Conservation (phyloP, 139 green algal species). For the Asterochloris erici region DNA sequence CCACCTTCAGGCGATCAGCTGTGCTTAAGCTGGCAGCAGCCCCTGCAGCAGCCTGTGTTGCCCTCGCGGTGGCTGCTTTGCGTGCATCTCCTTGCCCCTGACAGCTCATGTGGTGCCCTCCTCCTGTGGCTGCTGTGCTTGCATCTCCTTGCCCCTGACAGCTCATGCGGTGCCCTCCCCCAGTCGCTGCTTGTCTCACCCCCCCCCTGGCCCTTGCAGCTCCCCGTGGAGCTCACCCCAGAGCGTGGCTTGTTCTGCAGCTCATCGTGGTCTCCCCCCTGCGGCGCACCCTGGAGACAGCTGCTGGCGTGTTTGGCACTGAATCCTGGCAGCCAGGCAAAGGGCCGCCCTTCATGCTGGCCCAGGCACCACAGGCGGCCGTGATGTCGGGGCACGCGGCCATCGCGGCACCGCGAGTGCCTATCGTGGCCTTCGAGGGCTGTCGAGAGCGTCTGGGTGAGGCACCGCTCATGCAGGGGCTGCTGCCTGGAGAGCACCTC, state of each 20-base stretch:
- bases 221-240: no score
- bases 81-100: no score
- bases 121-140: no score
- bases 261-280: conserved; percentile 16
- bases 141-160: no score
- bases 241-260: neutral
- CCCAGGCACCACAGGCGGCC: neutral
- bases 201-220: no score
- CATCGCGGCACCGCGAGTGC: neutral
- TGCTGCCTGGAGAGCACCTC: neutral
- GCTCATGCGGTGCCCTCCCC: no score
- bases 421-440: conserved; percentile 10
- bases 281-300: conserved; percentile 20
- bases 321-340: neutral
- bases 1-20: no score
- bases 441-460: conserved; percentile 18
- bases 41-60: no score
- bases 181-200: no score
- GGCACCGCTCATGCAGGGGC: neutral
- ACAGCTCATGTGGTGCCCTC: no score
- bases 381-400: conserved; percentile 11
- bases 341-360: conserved; percentile 1
- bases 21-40: no score
- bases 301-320: conserved; percentile 13
- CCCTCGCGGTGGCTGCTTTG: no score